phyloP scores from a whole-genome alignment of 257 asterid genomes.

The Scutellaria galericulata region DNA sequence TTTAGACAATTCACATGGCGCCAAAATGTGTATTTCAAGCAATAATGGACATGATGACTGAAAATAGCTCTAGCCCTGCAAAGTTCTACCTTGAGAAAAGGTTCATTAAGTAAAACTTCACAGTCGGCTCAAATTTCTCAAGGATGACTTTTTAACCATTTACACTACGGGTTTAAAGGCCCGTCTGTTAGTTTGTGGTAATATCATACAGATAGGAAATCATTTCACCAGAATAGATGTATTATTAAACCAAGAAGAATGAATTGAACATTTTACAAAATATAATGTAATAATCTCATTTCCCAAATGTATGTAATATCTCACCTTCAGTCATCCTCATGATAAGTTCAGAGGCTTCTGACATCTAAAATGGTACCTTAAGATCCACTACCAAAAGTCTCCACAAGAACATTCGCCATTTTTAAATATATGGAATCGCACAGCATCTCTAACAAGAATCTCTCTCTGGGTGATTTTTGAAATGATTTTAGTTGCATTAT shows the following conservation, averaged over 20 bases:
- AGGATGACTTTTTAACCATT: no score
- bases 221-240: background rate
- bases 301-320: constrained; percentile 11
- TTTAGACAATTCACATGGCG: no score
- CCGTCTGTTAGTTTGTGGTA: no score
- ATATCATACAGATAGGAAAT: no score
- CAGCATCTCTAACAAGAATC: constrained; percentile 66
- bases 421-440: constrained; percentile 61
- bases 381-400: constrained; percentile 64
- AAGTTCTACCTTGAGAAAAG: no score
- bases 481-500: constrained; percentile 62
- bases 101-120: no score
- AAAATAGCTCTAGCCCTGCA: no score
- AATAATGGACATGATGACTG: no score
- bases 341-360: constrained; percentile 6
- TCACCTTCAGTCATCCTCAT: constrained; percentile 30
- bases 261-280: constrained; percentile 9
- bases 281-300: background rate
- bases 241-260: constrained; percentile 1
- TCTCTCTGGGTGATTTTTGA: constrained; percentile 59
- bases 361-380: background rate
- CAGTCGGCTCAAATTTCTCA: no score
- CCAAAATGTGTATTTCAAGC: no score
- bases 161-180: no score
- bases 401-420: constrained; percentile 75